Conservation (phyloP, 345 rosid genomes). For the Cochlearia excelsa region DNA sequence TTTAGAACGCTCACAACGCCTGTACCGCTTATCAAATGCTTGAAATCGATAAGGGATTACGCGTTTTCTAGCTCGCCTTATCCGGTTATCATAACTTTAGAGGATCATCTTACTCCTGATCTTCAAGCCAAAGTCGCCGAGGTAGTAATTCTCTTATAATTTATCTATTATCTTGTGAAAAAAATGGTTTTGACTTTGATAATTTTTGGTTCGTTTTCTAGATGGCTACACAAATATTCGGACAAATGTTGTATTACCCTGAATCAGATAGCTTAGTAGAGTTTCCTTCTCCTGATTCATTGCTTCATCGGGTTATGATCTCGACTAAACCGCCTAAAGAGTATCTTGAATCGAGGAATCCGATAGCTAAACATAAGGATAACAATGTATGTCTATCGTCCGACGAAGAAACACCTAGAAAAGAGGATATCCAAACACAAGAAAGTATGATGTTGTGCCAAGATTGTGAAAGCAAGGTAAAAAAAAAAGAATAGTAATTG, state of each 20-base stretch:
- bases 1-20: neutral
- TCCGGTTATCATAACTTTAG: neutral
- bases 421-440: slow-evolving; percentile 30
- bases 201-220: neutral
- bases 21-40: neutral
- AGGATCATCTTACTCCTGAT: neutral
- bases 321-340: neutral
- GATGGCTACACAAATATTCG: neutral
- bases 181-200: neutral
- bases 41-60: neutral
- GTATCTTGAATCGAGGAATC: neutral
- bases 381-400: slow-evolving; percentile 36
- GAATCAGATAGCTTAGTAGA: neutral
- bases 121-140: neutral
- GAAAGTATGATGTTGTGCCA: slow-evolving; percentile 28
- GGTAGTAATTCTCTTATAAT: neutral
- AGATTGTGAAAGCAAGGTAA: slow-evolving; percentile 44
- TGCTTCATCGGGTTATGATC: neutral
- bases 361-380: slow-evolving; percentile 21
- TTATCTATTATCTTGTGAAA: too few species aligned
- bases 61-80: neutral
- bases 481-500: neutral
- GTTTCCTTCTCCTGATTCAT: neutral
- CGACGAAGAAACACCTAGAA: slow-evolving; percentile 44
- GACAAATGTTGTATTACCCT: neutral